Percentiles rank a stretch among this genome's conserved stretches.
phyloP scores from a whole-genome alignment of 371 early-diverging fungal species.

The Syncephalis fuscata region DNA sequence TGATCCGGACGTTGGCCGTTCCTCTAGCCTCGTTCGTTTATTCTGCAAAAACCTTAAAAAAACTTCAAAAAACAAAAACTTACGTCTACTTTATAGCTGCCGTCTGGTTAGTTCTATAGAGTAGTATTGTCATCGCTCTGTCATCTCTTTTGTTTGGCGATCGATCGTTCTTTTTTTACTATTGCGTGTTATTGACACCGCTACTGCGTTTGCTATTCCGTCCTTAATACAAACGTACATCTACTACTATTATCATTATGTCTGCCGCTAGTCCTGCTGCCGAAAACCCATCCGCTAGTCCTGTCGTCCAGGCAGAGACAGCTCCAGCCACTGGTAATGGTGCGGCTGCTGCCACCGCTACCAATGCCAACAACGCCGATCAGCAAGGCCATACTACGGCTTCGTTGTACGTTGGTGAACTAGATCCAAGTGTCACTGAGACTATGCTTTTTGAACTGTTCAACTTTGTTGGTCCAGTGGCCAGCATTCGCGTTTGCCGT shows the following conservation, averaged over 20 bases:
- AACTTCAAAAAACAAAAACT: background rate
- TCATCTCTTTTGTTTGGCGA: no score
- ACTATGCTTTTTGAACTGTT: slow-evolving; percentile 95
- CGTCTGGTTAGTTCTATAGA: no score
- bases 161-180: no score
- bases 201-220: no score
- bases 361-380: no score
- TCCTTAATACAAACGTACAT: no score
- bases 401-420: slow-evolving; percentile 81
- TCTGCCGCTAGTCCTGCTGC: background rate
- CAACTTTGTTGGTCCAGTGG: slow-evolving; percentile 89
- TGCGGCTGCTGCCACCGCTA: no score
- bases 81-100: background rate
- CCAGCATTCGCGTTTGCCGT: slow-evolving; percentile 95
- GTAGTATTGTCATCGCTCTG: no score
- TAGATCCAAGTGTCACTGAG: slow-evolving; percentile 90
- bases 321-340: background rate
- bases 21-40: background rate
- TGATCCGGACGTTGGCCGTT: no score
- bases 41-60: background rate
- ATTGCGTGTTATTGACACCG: no score
- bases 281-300: background rate
- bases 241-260: no score
- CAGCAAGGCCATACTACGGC: slow-evolving; percentile 33
- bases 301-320: background rate